phyloP scores from a whole-genome alignment of 2,329 filamentous ascomycete species.

The Neophaeococcomyces mojaviensis region DNA sequence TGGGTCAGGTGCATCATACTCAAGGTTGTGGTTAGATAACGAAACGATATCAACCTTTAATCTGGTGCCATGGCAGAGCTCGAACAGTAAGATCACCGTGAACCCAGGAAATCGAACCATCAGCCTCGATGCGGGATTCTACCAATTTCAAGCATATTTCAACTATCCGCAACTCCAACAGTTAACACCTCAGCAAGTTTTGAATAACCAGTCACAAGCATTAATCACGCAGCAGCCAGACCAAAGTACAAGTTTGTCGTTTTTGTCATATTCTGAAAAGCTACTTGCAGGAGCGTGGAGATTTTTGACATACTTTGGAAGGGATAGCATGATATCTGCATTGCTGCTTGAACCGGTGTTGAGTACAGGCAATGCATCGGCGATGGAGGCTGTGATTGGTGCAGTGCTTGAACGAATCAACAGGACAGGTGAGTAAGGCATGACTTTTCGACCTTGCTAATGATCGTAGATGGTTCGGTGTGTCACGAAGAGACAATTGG shows the following conservation, averaged over 20 bases:
- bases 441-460: neutral
- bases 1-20: constrained; percentile 42
- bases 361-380: constrained; percentile 47
- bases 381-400: constrained; percentile 54
- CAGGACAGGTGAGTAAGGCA: constrained; percentile 26
- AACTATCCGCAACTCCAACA: constrained; percentile 57
- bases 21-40: constrained; percentile 56
- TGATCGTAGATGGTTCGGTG: constrained; percentile 46
- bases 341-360: constrained; percentile 53
- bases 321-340: constrained; percentile 56
- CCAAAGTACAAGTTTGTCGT: constrained; percentile 49
- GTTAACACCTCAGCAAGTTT: constrained; percentile 42
- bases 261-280: constrained; percentile 57
- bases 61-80: constrained; percentile 33
- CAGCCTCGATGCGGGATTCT: constrained; percentile 46
- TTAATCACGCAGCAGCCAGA: constrained; percentile 41
- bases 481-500: constrained; percentile 61
- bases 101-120: constrained; percentile 38
- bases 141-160: constrained; percentile 52
- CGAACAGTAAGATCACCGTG: constrained; percentile 25
- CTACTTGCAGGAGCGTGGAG: constrained; percentile 58
- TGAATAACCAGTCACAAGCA: constrained; percentile 41
- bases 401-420: constrained; percentile 57
- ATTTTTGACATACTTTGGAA: constrained; percentile 60
- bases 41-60: constrained; percentile 49